Base-by-base conservation (phyloP, 2,329 filamentous ascomycete species). In the Beauveria varroae region DNA sequence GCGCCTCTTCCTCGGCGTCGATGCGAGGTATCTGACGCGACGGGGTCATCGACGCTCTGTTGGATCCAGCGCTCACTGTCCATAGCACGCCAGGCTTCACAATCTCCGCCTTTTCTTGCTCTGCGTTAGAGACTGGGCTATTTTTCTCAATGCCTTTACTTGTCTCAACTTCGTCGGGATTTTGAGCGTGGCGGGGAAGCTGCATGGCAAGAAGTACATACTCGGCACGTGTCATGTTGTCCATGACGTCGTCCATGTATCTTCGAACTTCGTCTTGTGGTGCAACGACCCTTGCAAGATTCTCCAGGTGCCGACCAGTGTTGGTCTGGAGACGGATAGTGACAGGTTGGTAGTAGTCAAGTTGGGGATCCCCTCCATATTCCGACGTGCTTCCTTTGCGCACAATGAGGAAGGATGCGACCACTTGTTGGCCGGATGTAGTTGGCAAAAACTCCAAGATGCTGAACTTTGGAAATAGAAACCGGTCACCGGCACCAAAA, bases 271-370 rank as follows among this genome's bases (percentile, higher is more conserved):
- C 85, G 18, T 87, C 84, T 30, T 78, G 77, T 2, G 84, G 83
- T 22, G 85, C 85, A 34, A 89, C 85, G 2, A 87, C 83, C 56
- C 81, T 78, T 22, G 80, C 77, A 16, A 89, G 72, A 52, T 84
- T 80, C 64, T 89, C 86, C 5, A 89, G 75, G 63, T 86, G 78
- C 50, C 81, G 80, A 1, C 81, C 80, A 40, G 78, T 78, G 12
- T 76, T 75, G 0, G 84, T 78, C 61, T 79, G 80, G 26, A 89
- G 72, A 20, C 85, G 80, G 57, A 89, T 81, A 0, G 81, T 88
- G 30, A 93, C 81, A 2, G 90, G 89, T 66, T 93, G 88, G 69
- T 91, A 93, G 73, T 89, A 91, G 67, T 91, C 86, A 14, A 87
- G 73, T 9, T 78, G 75, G 1, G 83, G 83, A 64, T 88, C 83